Base-by-base conservation (phyloP, 345 rosid species). In the Eucalyptus shirleyi region DNA sequence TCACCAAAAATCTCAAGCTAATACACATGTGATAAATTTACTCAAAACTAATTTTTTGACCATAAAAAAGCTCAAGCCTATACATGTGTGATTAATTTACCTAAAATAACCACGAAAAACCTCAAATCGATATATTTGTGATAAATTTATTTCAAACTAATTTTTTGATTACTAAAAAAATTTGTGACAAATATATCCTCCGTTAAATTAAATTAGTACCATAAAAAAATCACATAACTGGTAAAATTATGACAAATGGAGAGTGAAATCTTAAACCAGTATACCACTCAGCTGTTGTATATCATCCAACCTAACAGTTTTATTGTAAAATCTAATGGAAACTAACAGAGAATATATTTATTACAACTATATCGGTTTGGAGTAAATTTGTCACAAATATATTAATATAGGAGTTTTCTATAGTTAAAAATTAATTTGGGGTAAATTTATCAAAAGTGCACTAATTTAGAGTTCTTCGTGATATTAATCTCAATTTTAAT, bases 251-350 rank as follows among this genome's bases (percentile, higher is more conserved):
- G 9, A 51, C 4, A 51, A 18, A 51, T 3, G 9, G 0, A 1
- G 4, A 51, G 3, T 51, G 4, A 53, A 53, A 19, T 7, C 2
- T 0, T 1, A 53, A 53, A 53, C 0, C 0, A 24, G 2, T 53
- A 19, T 1, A 53, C 5, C 1, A 53, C 11, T 19, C 0, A 7
- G 0, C 0, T 53, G 2, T 19, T 1, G 19, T 1, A 0, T 8
- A 1, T 53, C 11, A 53, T 53, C 59, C 0, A 53, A 53, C 0
- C 2, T 2, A 53, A 21, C 0, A 4, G 0, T 4, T 53, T 51
- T 51, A 51, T 7, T 3, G 2, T 51, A 8, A 53, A 8, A 53
- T 53, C 0, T 21, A 53, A 53, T 0, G 2, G 0, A 53, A 53
- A 53, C 26, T 53, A 21, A 53, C 1, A 1, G 1, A 53, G 0